Evolutionary conservation across 768 basidiomycete genomes (phyloP).

Genomic region (Leucocoprinus leucothites): DNA sequence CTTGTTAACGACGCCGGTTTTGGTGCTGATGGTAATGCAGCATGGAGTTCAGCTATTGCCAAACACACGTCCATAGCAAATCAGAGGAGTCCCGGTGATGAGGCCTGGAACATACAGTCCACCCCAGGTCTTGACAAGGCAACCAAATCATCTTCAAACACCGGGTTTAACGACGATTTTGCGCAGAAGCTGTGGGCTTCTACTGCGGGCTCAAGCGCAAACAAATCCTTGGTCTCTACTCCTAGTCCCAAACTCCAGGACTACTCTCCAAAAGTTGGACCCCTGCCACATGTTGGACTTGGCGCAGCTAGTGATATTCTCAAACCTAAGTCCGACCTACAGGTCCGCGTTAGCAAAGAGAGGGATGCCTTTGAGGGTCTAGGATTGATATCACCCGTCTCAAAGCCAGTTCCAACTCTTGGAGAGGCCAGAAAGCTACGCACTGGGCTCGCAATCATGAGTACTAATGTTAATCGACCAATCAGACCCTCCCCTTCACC

Average conservation of each 20-base stretch:
- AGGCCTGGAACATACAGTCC: conserved; percentile 38
- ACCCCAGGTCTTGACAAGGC: conserved; percentile 2
- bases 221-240: conserved; percentile 20
- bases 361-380: conserved; percentile 83
- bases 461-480: conserved; percentile 25
- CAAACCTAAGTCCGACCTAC: conserved; percentile 6
- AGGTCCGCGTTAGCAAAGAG: conserved; percentile 20
- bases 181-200: conserved; percentile 53
- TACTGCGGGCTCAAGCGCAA: conserved; percentile 30
- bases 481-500: conserved; percentile 19
- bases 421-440: conserved; percentile 73
- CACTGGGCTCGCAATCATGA: conserved; percentile 63
- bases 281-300: conserved; percentile 15
- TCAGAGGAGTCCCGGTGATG: conserved; percentile 22
- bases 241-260: conserved; percentile 17
- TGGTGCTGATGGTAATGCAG: conserved; percentile 22
- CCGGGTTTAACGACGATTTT: conserved; percentile 71
- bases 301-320: conserved; percentile 1
- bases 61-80: neutral
- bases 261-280: conserved; percentile 17
- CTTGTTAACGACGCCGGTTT: conserved; percentile 37
- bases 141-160: conserved; percentile 3
- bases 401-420: conserved; percentile 58
- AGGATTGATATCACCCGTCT: conserved; percentile 43
- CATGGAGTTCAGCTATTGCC: conserved; percentile 8